Evolutionary conservation across 352 stramenopile genomes (phyloP), one percentile per base, ranked within the genome.

Genomic region (Lagenidium sp.): DNA sequence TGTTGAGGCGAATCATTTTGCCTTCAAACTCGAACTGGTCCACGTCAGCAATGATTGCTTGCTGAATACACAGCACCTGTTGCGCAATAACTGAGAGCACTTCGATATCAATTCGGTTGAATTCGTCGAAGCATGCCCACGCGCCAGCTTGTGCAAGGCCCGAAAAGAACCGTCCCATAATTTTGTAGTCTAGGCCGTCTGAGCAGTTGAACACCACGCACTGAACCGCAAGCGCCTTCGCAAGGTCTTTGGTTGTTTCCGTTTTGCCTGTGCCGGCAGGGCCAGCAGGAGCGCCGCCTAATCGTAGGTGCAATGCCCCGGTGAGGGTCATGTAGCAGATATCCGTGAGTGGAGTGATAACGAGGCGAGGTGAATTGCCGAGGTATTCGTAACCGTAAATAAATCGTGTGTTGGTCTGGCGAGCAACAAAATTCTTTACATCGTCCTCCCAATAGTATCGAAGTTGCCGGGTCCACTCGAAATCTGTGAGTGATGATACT

Each of bases 131-230:
- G 61, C 92, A 98, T 6, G 88, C 91, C 92, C 92, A 98, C 6
- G 92, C 88, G 4, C 90, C 90, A 3, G 88, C 83, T 46, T 97
- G 89, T 2, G 89, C 90, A 0, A 97, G 62, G 13, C 92, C 92
- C 0, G 90, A 97, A 64, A 97, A 98, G 63, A 97, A 98, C 0
- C 91, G 61, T 0, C 92, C 92, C 92, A 98, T 98, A 57, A 98
- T 97, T 57, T 97, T 97, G 65, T 97, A 97, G 62, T 98, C 90
- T 25, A 98, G 60, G 6, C 88, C 86, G 36, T 97, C 91, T 0
- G 91, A 97, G 47, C 92, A 98, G 60, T 98, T 98, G 47, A 98
- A 98, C 6, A 98, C 92, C 30, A 98, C 91, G 41, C 88, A 97
- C 43, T 97, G 91, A 7, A 96, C 82, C 4, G 89, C 92, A 11